phyloP scores from a whole-genome alignment of 1,139 yeast species.

The Pichia sp. region DNA sequence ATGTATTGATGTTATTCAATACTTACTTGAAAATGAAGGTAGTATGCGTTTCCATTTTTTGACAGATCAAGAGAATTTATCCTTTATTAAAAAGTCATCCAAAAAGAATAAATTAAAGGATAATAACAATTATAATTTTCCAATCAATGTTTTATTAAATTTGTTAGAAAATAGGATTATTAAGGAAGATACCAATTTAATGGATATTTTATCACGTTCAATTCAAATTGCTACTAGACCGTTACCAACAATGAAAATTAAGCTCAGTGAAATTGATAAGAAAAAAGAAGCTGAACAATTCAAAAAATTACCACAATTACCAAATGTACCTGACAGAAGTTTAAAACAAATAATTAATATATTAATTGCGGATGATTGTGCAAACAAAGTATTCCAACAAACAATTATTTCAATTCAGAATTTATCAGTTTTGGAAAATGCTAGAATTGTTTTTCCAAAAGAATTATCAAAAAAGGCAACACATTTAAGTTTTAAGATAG shows the following conservation, averaged over 20 bases:
- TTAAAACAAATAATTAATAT: slow-evolving; percentile 60
- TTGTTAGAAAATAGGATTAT: slow-evolving; percentile 59
- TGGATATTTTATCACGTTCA: slow-evolving; percentile 72
- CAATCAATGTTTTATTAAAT: slow-evolving; percentile 62
- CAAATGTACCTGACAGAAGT: slow-evolving; percentile 59
- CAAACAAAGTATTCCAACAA: slow-evolving; percentile 79
- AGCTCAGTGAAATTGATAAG: slow-evolving; percentile 22
- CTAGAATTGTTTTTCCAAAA: slow-evolving; percentile 58
- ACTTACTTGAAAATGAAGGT: slow-evolving; percentile 60
- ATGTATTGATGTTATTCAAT: slow-evolving; percentile 68
- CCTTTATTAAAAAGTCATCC: slow-evolving; percentile 39
- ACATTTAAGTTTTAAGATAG: slow-evolving; percentile 49
- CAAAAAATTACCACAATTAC: slow-evolving; percentile 37
- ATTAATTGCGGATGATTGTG: slow-evolving; percentile 79
- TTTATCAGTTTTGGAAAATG: slow-evolving; percentile 54
- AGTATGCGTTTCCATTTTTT: slow-evolving; percentile 71
- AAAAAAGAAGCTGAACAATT: slow-evolving; percentile 9
- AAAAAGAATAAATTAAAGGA: slow-evolving; percentile 37
- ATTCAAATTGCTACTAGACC: slow-evolving; percentile 76
- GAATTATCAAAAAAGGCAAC: slow-evolving; percentile 68
- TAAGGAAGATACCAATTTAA: slow-evolving; percentile 63
- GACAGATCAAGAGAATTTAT: slow-evolving; percentile 69
- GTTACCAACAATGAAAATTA: slow-evolving; percentile 42
- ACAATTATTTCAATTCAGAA: slow-evolving; percentile 80
- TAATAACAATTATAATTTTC: slow-evolving; percentile 46